Evolutionary conservation across 305 asterid genomes (phyloP).

Genomic region (Plantago lanceolata): DNA sequence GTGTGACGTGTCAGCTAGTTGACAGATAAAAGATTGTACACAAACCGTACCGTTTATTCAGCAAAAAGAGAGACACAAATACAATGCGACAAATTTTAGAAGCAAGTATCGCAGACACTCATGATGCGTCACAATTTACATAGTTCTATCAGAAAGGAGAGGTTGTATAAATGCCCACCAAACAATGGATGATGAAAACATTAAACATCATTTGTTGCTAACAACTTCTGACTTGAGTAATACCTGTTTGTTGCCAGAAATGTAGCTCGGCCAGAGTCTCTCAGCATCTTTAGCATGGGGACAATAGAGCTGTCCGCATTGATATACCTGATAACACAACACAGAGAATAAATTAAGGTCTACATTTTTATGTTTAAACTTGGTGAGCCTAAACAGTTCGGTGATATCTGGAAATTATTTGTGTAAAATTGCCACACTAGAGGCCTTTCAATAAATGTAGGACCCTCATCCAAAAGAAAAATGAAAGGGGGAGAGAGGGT

Average conservation of each 20-base stretch:
- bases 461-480: background rate
- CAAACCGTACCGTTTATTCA: too few relatives aligned
- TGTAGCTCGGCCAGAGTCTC: slow-evolving; percentile 88
- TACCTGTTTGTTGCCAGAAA: slow-evolving; percentile 99
- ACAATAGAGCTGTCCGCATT: slow-evolving; percentile 68
- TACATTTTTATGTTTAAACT: background rate
- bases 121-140: too few relatives aligned
- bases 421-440: too few relatives aligned
- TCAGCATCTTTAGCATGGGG: slow-evolving; percentile 92
- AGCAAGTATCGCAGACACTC: too few relatives aligned
- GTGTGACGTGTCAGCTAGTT: too few relatives aligned
- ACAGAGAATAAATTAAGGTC: slow-evolving; percentile 22
- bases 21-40: too few relatives aligned
- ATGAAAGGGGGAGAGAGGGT: too few relatives aligned
- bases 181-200: background rate
- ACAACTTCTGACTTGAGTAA: background rate
- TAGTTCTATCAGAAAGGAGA: background rate
- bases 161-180: background rate
- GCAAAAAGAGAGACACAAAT: too few relatives aligned
- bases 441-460: background rate
- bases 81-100: too few relatives aligned
- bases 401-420: too few relatives aligned
- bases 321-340: slow-evolving; percentile 44
- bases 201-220: background rate
- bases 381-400: too few relatives aligned